A percentile compares a stretch with the other conserved stretches of the same genome.
Evolutionary conservation across 805 yeast species (phyloP).

Genomic region (Metschnikowia aberdeeniae): DNA sequence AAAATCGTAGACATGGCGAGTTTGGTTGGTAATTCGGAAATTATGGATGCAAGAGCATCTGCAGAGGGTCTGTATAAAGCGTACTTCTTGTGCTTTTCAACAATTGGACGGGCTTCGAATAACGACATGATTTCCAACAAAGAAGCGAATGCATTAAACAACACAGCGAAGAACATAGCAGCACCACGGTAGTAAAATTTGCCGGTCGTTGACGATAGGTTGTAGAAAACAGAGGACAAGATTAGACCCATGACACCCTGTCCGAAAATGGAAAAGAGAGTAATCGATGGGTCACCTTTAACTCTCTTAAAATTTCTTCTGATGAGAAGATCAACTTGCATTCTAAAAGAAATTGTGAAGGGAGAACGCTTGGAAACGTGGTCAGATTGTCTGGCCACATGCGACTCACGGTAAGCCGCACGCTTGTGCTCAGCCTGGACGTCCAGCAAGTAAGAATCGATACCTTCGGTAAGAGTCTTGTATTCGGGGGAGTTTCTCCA

Average conservation of each 20-base stretch:
- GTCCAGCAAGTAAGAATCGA: constrained; percentile 35
- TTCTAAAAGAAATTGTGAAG: constrained; percentile 30
- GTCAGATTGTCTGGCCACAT: constrained; percentile 38
- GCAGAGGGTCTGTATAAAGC: constrained; percentile 72
- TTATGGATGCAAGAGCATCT: constrained; percentile 60
- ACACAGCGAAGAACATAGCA: constrained; percentile 54
- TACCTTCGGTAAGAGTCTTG: constrained; percentile 35
- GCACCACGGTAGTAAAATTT: constrained; percentile 66
- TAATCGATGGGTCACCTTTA: constrained; percentile 54
- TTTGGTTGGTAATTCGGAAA: constrained; percentile 64
- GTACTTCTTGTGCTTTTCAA: constrained; percentile 67
- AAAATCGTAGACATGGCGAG: constrained; percentile 27
- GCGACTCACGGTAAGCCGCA: constrained; percentile 19
- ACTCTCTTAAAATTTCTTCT: constrained; percentile 52
- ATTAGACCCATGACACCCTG: constrained; percentile 54
- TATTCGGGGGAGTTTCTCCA: constrained; percentile 59
- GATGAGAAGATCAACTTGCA: constrained; percentile 42
- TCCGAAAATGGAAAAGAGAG: constrained; percentile 48
- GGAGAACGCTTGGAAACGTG: constrained; percentile 32
- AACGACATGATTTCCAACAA: constrained; percentile 56
- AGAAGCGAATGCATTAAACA: constrained; percentile 58
- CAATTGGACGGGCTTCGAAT: constrained; percentile 59
- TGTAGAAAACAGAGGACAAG: constrained; percentile 58
- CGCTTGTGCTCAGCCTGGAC: constrained; percentile 10
- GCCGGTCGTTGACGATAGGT: constrained; percentile 44